These are phyloP conservation scores for Neurospora sp. DNA, from an alignment of 495 filamentous ascomycete species.

Conservation along the genomic window DNA sequence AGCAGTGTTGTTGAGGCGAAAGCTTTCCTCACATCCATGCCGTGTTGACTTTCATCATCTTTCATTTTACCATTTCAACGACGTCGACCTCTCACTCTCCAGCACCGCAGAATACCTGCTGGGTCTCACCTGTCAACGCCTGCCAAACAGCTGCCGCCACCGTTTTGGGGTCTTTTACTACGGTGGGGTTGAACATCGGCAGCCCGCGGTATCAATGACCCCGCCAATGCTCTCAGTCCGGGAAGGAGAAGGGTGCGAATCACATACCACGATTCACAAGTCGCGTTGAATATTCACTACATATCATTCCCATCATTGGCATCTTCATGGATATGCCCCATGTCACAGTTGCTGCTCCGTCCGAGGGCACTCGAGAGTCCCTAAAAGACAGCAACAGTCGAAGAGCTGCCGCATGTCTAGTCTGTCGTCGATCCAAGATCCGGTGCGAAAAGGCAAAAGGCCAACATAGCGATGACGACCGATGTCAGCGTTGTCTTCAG, in stretches of 20 bases:
- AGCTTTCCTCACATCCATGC: neutral
- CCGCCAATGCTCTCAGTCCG: neutral
- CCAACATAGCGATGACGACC: slow-evolving; percentile 24
- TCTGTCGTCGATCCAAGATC: slow-evolving; percentile 58
- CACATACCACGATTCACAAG: neutral
- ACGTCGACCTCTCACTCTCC: neutral
- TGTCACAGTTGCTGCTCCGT: slow-evolving; percentile 4
- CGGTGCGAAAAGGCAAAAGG: slow-evolving; percentile 47
- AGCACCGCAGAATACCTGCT: neutral
- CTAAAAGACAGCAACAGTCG: slow-evolving; percentile 20
- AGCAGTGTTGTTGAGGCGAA: neutral
- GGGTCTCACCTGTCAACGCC: neutral
- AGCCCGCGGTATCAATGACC: neutral
- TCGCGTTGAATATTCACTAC: neutral
- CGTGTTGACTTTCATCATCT: neutral
- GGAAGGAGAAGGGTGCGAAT: neutral
- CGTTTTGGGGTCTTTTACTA: neutral
- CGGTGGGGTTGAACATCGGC: neutral
- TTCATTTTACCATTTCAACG: neutral
- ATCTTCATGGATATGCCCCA: slow-evolving; percentile 5
- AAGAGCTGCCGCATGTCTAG: slow-evolving; percentile 50
- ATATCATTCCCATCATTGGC: neutral
- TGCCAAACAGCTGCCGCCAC: neutral
- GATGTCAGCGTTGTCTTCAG: slow-evolving; percentile 55
- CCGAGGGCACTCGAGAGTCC: slow-evolving; percentile 10